A percentile compares a stretch with the other conserved stretches of the same genome.
Conservation (phyloP, 768 basidiomycete species). For the Tephrocybe sp. region DNA sequence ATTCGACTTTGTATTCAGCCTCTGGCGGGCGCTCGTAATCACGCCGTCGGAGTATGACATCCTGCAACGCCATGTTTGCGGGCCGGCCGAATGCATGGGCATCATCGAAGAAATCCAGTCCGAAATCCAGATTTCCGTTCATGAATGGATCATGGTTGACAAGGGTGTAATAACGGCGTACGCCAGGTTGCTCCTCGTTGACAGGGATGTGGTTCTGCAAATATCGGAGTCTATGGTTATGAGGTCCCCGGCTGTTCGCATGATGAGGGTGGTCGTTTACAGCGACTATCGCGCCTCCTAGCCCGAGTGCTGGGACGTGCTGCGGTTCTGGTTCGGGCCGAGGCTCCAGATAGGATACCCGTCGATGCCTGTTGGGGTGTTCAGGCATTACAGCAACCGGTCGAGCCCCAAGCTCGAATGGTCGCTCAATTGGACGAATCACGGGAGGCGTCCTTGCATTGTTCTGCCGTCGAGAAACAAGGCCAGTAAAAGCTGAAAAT, state of each 20-base stretch:
- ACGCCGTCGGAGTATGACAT: conserved; percentile 6
- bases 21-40: conserved; percentile 2
- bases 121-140: no score
- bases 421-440: conserved; percentile 49
- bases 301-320: conserved; percentile 58
- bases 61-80: conserved; percentile 4
- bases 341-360: conserved; percentile 21
- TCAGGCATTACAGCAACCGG: conserved; percentile 13
- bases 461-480: conserved; percentile 33
- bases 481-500: conserved; percentile 33
- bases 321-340: conserved; percentile 46
- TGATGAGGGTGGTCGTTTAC: conserved; percentile 26
- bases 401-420: conserved; percentile 51
- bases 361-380: conserved; percentile 26
- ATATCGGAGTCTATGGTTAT: conserved; percentile 16
- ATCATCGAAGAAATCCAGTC: background rate
- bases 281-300: conserved; percentile 65
- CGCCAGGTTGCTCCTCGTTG: conserved; percentile 12
- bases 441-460: conserved; percentile 36
- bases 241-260: background rate
- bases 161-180: conserved; percentile 14
- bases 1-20: conserved; percentile 53
- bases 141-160: background rate
- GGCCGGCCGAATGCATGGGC: background rate
- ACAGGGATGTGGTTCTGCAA: conserved; percentile 11